phyloP scores from a whole-genome alignment of 169 alveolate genomes.

The Babesia sp. region DNA sequence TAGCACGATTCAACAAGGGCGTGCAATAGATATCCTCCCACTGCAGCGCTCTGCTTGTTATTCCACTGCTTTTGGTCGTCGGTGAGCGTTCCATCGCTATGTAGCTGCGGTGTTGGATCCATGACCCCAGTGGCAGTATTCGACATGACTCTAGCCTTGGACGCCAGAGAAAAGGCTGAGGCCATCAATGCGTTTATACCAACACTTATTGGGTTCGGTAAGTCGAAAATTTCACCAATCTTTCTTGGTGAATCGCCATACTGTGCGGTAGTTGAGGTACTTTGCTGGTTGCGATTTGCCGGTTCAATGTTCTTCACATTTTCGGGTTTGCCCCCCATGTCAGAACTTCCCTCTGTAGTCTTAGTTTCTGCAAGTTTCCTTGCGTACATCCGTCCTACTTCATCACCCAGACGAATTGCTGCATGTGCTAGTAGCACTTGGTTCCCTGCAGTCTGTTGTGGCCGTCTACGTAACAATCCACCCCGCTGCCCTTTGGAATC shows the following conservation, averaged over 20 bases:
- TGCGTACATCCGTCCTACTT: conserved; percentile 60
- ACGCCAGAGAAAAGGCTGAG: conserved; percentile 25
- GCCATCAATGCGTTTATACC: conserved; percentile 10
- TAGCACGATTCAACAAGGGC: conserved; percentile 71
- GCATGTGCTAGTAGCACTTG: conserved; percentile 74
- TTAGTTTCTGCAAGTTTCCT: conserved; percentile 34
- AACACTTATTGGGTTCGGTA: neutral
- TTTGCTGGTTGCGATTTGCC: neutral
- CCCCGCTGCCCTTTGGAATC: conserved; percentile 66
- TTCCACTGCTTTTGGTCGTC: conserved; percentile 72
- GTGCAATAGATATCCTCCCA: conserved; percentile 73
- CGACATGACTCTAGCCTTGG: conserved; percentile 42
- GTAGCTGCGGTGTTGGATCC: conserved; percentile 36
- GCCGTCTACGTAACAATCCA: conserved; percentile 52
- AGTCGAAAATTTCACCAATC: neutral
- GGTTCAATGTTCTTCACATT: neutral
- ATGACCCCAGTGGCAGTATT: conserved; percentile 12
- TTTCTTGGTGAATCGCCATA: neutral
- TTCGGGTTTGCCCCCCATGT: neutral
- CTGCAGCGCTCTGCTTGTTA: conserved; percentile 69
- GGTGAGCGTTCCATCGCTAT: conserved; percentile 14
- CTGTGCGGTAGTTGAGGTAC: neutral
- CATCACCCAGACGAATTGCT: conserved; percentile 78
- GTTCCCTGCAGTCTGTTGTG: conserved; percentile 66
- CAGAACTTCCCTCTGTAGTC: conserved; percentile 14